A percentile compares a stretch with the other conserved stretches of the same genome.
phyloP scores from a whole-genome alignment of 2,329 filamentous ascomycete species.

The Fusarium transvaalense region DNA sequence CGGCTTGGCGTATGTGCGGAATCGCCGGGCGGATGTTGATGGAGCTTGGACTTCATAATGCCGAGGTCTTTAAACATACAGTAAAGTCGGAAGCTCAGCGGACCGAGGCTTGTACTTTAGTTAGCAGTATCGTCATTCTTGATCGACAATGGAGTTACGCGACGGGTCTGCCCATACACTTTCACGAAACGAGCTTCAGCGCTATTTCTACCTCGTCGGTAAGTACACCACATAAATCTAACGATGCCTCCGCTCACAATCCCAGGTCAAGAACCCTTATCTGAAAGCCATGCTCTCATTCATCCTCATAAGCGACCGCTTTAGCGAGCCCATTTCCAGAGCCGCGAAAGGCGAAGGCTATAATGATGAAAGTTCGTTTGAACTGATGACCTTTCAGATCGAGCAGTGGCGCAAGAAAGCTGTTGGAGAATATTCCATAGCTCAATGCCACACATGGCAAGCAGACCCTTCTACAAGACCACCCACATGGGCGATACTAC shows the following conservation, averaged over 20 bases:
- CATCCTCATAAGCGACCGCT: conserved; percentile 31
- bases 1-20: conserved; percentile 49
- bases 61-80: conserved; percentile 42
- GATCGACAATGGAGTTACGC: conserved; percentile 36
- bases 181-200: conserved; percentile 34
- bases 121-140: conserved; percentile 25
- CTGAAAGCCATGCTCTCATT: conserved; percentile 34
- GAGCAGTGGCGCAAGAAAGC: conserved; percentile 47
- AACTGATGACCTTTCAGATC: conserved; percentile 50
- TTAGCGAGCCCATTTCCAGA: conserved; percentile 27
- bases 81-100: conserved; percentile 19
- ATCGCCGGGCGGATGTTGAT: conserved; percentile 46
- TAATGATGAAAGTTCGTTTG: conserved; percentile 46
- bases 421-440: conserved; percentile 30
- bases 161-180: conserved; percentile 26
- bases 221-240: not conserved
- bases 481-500: conserved; percentile 26
- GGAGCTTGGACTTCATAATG: conserved; percentile 49
- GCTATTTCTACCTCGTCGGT: conserved; percentile 28
- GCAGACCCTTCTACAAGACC: conserved; percentile 18
- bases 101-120: conserved; percentile 15
- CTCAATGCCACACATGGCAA: conserved; percentile 19
- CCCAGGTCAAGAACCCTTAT: conserved; percentile 23
- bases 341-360: conserved; percentile 33
- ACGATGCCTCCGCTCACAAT: accelerated